Percentiles rank a stretch among this genome's conserved stretches.
Conservation (phyloP, 345 rosid genomes). For the sweet orange (Citrus sinensis) region DVS_A1.0 CM039162.1:1372001-1372500, state of each 20-base stretch:
- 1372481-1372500: conserved; percentile 13
- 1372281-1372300: conserved; percentile 11
- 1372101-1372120: background rate
- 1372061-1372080: background rate
- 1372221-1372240: background rate
- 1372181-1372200: background rate
- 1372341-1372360: background rate
- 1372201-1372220: background rate
- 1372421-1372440: background rate
- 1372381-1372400: conserved; percentile 6
- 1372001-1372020: too few species aligned
- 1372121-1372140: too few species aligned
- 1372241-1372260: background rate
- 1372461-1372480: conserved; percentile 3
- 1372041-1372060: too few species aligned
- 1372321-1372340: background rate
- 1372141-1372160: background rate
- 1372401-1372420: background rate
- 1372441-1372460: background rate
- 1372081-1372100: background rate
- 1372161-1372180: background rate
- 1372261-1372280: background rate
- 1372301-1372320: conserved; percentile 7
- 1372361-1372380: background rate
- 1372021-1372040: too few species aligned